Evolutionary conservation across 495 filamentous ascomycete species (phyloP).

Genomic region (Aspergillus olivimuriae): DNA sequence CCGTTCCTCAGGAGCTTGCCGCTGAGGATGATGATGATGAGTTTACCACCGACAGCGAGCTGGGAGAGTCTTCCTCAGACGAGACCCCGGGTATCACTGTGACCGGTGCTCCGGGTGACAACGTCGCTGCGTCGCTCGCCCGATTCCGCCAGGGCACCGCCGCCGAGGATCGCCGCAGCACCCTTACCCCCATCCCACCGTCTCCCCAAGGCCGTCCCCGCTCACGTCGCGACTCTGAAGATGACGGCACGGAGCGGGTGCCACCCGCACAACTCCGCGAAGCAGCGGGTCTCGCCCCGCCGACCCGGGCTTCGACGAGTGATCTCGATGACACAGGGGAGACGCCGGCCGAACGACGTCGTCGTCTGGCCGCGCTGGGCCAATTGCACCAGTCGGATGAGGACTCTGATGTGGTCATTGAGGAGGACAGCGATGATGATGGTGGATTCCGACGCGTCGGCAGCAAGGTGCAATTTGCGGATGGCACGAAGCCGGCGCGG

Average conservation of each 20-base stretch:
- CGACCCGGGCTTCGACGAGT: conserved; percentile 17
- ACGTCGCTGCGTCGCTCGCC: conserved; percentile 40
- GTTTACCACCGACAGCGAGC: conserved; percentile 26
- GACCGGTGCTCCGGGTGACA: conserved; percentile 34
- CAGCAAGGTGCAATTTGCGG: conserved; percentile 30
- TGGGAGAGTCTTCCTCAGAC: no score
- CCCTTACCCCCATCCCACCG: conserved; percentile 24
- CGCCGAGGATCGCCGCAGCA: conserved; percentile 45
- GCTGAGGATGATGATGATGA: conserved; percentile 20
- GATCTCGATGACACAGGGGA: conserved; percentile 51
- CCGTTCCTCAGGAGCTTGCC: background rate
- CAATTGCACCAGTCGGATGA: conserved; percentile 57
- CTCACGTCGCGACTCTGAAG: conserved; percentile 45
- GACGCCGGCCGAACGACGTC: conserved; percentile 74
- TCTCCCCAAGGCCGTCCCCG: no score
- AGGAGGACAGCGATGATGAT: conserved; percentile 28
- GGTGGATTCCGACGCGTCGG: conserved; percentile 14
- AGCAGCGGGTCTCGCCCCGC: conserved; percentile 25
- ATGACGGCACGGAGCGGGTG: conserved; percentile 51
- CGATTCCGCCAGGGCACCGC: conserved; percentile 36
- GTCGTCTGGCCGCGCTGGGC: conserved; percentile 82
- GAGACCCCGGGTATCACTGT: no score
- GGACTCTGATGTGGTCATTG: conserved; percentile 15
- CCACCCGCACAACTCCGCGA: conserved; percentile 38
- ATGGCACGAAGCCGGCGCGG: conserved; percentile 20